phyloP scores from a whole-genome alignment of 371 early-diverging fungal genomes.

The Dinochytrium kinnereticum region DNA sequence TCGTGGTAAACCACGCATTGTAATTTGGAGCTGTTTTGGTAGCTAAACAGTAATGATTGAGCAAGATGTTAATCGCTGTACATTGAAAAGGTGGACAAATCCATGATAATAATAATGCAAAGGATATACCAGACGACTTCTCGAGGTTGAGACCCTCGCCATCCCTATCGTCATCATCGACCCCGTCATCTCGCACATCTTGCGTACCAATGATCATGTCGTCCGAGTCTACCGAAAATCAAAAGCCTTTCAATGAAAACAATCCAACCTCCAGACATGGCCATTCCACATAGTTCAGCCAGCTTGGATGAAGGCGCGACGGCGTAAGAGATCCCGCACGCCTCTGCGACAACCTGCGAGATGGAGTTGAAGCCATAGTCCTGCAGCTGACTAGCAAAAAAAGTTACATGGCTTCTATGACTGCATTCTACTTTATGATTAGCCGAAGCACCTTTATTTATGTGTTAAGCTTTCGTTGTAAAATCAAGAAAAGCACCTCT shows the following conservation, averaged over 20 bases:
- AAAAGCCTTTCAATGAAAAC: background rate
- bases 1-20: slow-evolving; percentile 49
- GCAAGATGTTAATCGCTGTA: too few species aligned
- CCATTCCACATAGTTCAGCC: slow-evolving; percentile 32
- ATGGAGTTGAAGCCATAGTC: slow-evolving; percentile 38
- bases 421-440: background rate
- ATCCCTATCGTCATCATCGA: slow-evolving; percentile 17
- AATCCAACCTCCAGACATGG: background rate
- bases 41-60: too few species aligned
- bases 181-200: slow-evolving; percentile 25
- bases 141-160: background rate
- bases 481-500: background rate
- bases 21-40: slow-evolving; percentile 37
- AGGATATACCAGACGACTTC: background rate
- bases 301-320: slow-evolving; percentile 31
- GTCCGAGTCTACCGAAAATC: too few species aligned
- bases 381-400: slow-evolving; percentile 45
- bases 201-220: too few species aligned
- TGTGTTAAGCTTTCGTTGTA: background rate
- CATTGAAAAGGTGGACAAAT: background rate
- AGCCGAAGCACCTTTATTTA: background rate
- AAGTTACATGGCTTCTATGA: too few species aligned
- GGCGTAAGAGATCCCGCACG: slow-evolving; percentile 19
- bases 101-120: background rate
- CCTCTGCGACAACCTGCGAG: slow-evolving; percentile 43